Base-by-base conservation (phyloP, 257 asterid species). In the Nicotiana sylvestris region DNA sequence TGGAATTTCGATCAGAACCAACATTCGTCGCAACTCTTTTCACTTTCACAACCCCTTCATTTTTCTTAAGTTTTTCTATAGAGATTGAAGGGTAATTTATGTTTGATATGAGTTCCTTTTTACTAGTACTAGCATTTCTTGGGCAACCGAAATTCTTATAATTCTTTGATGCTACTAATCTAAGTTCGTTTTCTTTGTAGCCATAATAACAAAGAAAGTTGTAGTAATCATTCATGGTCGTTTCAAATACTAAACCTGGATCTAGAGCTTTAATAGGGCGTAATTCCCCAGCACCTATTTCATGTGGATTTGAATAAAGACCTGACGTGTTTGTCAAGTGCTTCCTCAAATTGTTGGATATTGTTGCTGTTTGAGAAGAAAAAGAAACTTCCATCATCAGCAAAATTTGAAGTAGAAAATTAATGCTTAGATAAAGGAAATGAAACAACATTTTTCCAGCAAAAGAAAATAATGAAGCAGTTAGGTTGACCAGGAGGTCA, bases 51-150 rank as follows among this genome's bases (percentile, higher is more conserved):
- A 89, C 77, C 0, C 90, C 91, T 4, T 83, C 85, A 1, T 35
- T 82, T 30, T 56, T 80, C 64, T 67, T 65, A 13, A 90, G 83
- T 57, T 87, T 84, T 10, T 83, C 92, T n/a, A 92, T 85, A 76
- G 98, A 92, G 43, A 93, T 91, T 57, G 94, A 87, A 49, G 97
- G 98, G 78, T 92, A 93, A 82, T 93, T 93, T 58, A 92, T 83
- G 83, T 87, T 78, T 39, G 97, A 89, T 35, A 93, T 88, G 66
- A 88, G 86, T 51, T 81, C 70, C 27, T 82, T 69, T 72, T 21
- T 21, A 21, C 1, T 6, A 72, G 39, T 1, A 39, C 62, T 33
- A 30, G 82, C 25, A 37, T 70, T 76, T 35, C 46, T 87, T 0
- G 91, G 91, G 81, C 97, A 93, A 6, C 84, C 81, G 76, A 93